phyloP scores from a whole-genome alignment of 768 basidiomycete genomes.

The Vishniacozyma victoriae region DNA sequence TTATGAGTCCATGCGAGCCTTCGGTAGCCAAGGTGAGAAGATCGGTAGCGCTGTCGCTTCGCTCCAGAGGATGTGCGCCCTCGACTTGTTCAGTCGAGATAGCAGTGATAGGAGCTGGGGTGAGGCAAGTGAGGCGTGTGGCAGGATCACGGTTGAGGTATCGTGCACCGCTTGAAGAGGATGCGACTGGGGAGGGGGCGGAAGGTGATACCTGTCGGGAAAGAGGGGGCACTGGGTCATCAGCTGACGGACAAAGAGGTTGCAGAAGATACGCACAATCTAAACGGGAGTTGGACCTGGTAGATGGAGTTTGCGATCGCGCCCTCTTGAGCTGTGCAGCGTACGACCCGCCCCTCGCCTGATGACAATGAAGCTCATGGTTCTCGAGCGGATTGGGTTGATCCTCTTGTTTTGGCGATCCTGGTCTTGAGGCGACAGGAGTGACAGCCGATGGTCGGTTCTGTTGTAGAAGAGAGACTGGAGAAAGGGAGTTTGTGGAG shows the following conservation, averaged over 20 bases:
- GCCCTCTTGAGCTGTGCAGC: background rate
- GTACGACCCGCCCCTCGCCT: background rate
- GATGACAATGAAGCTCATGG: conserved; percentile 9
- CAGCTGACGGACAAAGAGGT: background rate
- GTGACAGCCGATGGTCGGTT: conserved; percentile 10
- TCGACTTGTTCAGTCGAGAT: too few species aligned
- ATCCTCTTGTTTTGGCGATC: conserved; percentile 1
- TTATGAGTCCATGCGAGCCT: background rate
- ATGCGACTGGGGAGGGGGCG: conserved; percentile 11
- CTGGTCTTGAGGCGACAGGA: conserved; percentile 1
- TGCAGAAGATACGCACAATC: conserved; percentile 1
- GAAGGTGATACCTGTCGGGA: background rate
- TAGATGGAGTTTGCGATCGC: background rate
- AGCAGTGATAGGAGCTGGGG: too few species aligned
- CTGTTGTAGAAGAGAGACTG: conserved; percentile 14
- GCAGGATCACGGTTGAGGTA: conserved; percentile 25
- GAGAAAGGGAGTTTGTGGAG: conserved; percentile 5
- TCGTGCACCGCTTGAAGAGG: conserved; percentile 16
- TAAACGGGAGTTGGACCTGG: background rate
- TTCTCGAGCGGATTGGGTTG: conserved; percentile 13
- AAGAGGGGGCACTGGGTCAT: background rate
- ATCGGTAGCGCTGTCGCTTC: background rate
- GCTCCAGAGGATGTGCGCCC: conserved; percentile 1
- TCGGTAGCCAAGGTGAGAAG: background rate
- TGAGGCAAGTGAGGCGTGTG: background rate